phyloP scores from a whole-genome alignment of 139 green algal genomes.

The Marvania coccoides region DNA sequence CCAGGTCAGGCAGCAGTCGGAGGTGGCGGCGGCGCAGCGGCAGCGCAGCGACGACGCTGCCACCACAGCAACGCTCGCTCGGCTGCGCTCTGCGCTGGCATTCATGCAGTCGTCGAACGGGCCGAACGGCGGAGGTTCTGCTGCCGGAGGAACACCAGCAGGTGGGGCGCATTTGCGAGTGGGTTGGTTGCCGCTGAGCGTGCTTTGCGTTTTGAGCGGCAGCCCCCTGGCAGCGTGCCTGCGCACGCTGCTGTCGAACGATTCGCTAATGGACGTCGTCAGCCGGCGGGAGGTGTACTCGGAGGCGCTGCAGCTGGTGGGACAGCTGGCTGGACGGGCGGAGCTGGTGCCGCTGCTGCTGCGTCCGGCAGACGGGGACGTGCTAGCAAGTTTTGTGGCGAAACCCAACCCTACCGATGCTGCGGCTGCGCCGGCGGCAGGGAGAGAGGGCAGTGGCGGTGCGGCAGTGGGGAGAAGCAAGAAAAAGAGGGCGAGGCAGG shows the following conservation, averaged over 20 bases:
- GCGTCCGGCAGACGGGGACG: slow-evolving; percentile 11
- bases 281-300: not conserved
- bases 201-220: slow-evolving; percentile 13
- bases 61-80: not conserved
- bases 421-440: not conserved
- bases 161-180: not conserved
- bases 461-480: not conserved
- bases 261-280: slow-evolving; percentile 12
- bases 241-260: slow-evolving; percentile 18
- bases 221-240: slow-evolving; percentile 8
- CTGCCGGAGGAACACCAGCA: not conserved
- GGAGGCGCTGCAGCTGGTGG: not conserved
- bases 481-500: not conserved
- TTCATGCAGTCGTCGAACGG: not conserved
- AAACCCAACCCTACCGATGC: too few species aligned
- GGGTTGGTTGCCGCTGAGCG: slow-evolving; percentile 4
- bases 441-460: slow-evolving; percentile 4
- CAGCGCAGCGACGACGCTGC: not conserved
- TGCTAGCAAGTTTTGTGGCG: not conserved
- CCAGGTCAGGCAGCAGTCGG: not conserved
- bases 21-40: not conserved
- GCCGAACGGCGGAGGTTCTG: not conserved
- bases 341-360: slow-evolving; percentile 19
- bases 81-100: too few species aligned
- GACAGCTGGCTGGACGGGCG: not conserved